phyloP scores from a whole-genome alignment of 108 stramenopile genomes.

The Pseudonitzschia pungens region DNA sequence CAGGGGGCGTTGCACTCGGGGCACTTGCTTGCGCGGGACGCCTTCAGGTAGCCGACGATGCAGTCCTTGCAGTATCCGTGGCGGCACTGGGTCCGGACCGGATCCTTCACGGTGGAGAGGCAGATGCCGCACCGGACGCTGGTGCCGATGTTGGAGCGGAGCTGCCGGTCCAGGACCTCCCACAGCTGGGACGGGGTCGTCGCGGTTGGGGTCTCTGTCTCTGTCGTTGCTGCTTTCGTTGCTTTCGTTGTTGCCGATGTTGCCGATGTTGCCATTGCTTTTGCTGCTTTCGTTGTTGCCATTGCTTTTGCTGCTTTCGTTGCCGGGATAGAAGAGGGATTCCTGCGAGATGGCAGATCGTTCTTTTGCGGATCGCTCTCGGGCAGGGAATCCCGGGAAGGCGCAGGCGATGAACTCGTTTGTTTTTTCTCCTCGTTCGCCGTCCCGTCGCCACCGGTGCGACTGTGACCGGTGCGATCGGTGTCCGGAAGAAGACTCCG shows the following conservation, averaged over 20 bases:
- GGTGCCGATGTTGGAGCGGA: slow-evolving; percentile 39
- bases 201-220: background rate
- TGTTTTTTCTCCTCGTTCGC: too few relatives aligned
- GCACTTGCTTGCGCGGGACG: slow-evolving; percentile 33
- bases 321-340: too few relatives aligned
- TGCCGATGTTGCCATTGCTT: background rate
- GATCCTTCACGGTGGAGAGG: slow-evolving; percentile 27
- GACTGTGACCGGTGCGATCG: background rate
- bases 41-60: slow-evolving; percentile 29
- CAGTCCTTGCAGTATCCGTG: slow-evolving; percentile 67
- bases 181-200: slow-evolving; percentile 4
- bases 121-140: slow-evolving; percentile 43
- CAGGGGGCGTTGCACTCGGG: slow-evolving; percentile 55
- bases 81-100: slow-evolving; percentile 48
- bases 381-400: too few relatives aligned
- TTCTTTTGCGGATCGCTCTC: too few relatives aligned
- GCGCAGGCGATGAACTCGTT: too few relatives aligned
- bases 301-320: background rate
- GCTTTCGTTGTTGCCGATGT: background rate
- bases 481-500: background rate
- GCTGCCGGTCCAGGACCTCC: slow-evolving; percentile 25
- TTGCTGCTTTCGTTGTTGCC: background rate
- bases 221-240: background rate
- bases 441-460: too few relatives aligned
- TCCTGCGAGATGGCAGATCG: too few relatives aligned